A percentile compares a stretch with the other conserved stretches of the same genome.
phyloP scores from a whole-genome alignment of 305 asterid genomes.

The Fraxinus ornus region DNA sequence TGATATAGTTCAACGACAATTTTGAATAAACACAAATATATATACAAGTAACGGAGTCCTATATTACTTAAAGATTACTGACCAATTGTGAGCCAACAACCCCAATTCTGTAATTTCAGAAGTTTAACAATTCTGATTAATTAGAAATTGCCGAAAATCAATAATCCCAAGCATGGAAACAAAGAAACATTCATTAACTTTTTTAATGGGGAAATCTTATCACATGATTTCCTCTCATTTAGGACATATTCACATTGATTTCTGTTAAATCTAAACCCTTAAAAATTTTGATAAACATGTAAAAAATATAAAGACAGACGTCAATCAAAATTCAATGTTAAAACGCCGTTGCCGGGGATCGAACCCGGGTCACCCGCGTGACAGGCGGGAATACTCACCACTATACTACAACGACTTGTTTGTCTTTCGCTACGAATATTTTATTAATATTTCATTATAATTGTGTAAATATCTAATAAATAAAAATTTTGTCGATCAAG shows the following conservation, averaged over 20 bases:
- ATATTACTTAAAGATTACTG: neutral
- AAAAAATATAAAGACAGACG: no score
- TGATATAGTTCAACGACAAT: neutral
- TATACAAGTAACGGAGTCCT: no score
- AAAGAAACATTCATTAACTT: neutral
- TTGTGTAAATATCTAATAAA: no score
- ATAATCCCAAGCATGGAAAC: neutral
- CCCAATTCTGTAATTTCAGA: neutral
- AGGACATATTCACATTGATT: no score
- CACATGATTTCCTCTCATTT: neutral
- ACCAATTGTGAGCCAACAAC: neutral
- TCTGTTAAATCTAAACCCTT: neutral
- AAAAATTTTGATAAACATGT: neutral
- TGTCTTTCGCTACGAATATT: no score
- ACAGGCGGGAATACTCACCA: neutral
- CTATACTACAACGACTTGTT: neutral
- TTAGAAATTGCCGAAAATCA: neutral
- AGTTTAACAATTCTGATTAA: neutral
- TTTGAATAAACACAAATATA: neutral
- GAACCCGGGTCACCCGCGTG: conserved; percentile 3
- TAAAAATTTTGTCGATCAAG: no score
- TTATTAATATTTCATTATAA: no score
- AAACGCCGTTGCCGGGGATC: conserved; percentile 1
- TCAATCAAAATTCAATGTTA: no score
- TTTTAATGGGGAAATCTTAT: neutral